Evolutionary conservation across 2,329 filamentous ascomycete species (phyloP).

Genomic region (Magnaporthiopsis incrustans): DNA sequence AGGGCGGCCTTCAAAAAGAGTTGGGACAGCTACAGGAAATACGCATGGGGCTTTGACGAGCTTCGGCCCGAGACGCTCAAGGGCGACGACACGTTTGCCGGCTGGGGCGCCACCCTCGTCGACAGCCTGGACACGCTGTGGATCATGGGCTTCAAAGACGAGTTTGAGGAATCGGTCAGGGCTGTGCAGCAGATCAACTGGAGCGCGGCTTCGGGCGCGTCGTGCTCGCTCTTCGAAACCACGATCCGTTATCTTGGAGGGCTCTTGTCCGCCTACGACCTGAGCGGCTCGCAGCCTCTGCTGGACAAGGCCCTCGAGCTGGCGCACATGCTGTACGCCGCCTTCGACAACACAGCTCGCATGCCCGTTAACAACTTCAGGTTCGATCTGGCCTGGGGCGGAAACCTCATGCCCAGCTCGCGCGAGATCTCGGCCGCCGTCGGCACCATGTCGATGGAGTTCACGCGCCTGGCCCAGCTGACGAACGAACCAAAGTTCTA

Average conservation of each 20-base stretch:
- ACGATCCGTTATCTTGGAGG: slow-evolving; percentile 88
- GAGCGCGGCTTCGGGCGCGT: slow-evolving; percentile 54
- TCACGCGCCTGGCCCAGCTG: slow-evolving; percentile 61
- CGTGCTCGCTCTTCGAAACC: slow-evolving; percentile 89
- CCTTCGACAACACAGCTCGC: slow-evolving; percentile 84
- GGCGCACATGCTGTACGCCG: slow-evolving; percentile 70
- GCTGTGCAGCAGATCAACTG: slow-evolving; percentile 73
- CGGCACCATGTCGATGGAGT: slow-evolving; percentile 61
- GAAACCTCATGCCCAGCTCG: slow-evolving; percentile 24
- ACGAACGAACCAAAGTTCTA: slow-evolving; percentile 63
- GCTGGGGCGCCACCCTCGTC: slow-evolving; percentile 51
- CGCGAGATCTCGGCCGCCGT: slow-evolving; percentile 28
- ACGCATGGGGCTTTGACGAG: slow-evolving; percentile 50
- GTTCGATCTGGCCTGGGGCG: slow-evolving; percentile 32
- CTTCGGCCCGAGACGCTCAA: slow-evolving; percentile 40
- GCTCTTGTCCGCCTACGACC: slow-evolving; percentile 76
- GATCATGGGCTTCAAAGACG: slow-evolving; percentile 72
- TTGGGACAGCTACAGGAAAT: slow-evolving; percentile 38
- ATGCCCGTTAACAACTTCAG: slow-evolving; percentile 49
- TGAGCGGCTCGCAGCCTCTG: slow-evolving; percentile 63
- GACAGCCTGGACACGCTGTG: slow-evolving; percentile 70
- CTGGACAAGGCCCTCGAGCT: slow-evolving; percentile 73
- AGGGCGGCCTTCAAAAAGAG: slow-evolving; percentile 21
- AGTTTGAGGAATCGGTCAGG: slow-evolving; percentile 71
- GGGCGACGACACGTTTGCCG: slow-evolving; percentile 38